Evolutionary conservation across 257 asterid species (phyloP).

Genomic region (Nyctanthes arbortristis): DNA sequence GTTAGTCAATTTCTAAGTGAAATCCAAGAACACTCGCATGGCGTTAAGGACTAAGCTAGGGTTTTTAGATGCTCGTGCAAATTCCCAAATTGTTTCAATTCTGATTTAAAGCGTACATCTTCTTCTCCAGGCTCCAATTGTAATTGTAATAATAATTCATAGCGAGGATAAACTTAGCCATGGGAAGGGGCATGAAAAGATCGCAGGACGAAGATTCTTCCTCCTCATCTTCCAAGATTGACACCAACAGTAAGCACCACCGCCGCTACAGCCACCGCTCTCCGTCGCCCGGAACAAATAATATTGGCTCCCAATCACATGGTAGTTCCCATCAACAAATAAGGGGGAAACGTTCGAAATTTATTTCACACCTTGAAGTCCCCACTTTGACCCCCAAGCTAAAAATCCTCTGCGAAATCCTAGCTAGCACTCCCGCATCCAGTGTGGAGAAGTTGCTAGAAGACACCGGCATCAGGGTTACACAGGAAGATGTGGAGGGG

Average conservation of each 20-base stretch:
- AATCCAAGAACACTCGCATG: background rate
- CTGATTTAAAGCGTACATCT: background rate
- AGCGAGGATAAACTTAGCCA: conserved; percentile 11
- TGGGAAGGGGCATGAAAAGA: conserved; percentile 48
- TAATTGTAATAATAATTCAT: too few relatives aligned
- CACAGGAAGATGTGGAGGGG: conserved; percentile 55
- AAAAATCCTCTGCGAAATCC: conserved; percentile 57
- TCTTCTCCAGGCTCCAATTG: conserved; percentile 1
- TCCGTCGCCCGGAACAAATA: conserved; percentile 29
- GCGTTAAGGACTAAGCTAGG: conserved; percentile 20
- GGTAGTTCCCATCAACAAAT: conserved; percentile 28
- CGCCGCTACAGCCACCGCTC: conserved; percentile 17
- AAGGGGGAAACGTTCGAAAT: conserved; percentile 44
- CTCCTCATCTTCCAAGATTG: conserved; percentile 59
- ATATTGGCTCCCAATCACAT: conserved; percentile 22
- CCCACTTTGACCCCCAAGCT: conserved; percentile 53
- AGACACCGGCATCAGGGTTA: conserved; percentile 52
- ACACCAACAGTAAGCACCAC: conserved; percentile 27
- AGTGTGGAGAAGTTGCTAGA: conserved; percentile 55
- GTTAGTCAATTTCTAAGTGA: background rate
- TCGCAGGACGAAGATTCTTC: conserved; percentile 41
- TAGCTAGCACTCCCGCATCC: conserved; percentile 48
- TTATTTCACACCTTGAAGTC: conserved; percentile 39
- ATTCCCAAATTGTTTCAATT: conserved; percentile 10
- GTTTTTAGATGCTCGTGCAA: conserved; percentile 25